phyloP scores from a whole-genome alignment of 257 asterid genomes.

The Datura wrightii region DNA sequence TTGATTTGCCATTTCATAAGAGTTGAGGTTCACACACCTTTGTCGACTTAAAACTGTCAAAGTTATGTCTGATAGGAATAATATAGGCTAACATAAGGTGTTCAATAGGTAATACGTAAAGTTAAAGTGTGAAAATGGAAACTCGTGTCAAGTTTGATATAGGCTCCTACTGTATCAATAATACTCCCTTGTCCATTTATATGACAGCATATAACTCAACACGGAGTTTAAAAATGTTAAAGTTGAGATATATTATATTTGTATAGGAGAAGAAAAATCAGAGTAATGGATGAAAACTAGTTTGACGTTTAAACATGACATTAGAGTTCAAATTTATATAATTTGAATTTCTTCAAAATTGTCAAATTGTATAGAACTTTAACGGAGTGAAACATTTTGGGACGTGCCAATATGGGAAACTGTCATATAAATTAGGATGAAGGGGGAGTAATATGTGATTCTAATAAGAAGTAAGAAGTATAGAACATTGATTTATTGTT shows the following conservation, averaged over 20 bases:
- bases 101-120: background rate
- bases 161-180: background rate
- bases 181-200: background rate
- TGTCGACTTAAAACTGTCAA: background rate
- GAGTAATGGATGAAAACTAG: background rate
- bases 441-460: background rate
- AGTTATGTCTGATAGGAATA: background rate
- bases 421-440: background rate
- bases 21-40: background rate
- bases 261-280: background rate
- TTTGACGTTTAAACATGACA: background rate
- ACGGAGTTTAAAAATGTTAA: background rate
- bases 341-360: background rate
- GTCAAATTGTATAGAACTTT: background rate
- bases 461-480: background rate
- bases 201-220: background rate
- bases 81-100: background rate
- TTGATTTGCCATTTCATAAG: background rate
- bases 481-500: background rate
- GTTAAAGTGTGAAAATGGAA: background rate
- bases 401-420: background rate
- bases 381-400: background rate
- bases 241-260: background rate
- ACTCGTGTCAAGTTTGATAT: background rate
- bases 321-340: background rate